Conservation (phyloP, 176 grass and related monocot species). For the Oryza glumipatula region DNA sequence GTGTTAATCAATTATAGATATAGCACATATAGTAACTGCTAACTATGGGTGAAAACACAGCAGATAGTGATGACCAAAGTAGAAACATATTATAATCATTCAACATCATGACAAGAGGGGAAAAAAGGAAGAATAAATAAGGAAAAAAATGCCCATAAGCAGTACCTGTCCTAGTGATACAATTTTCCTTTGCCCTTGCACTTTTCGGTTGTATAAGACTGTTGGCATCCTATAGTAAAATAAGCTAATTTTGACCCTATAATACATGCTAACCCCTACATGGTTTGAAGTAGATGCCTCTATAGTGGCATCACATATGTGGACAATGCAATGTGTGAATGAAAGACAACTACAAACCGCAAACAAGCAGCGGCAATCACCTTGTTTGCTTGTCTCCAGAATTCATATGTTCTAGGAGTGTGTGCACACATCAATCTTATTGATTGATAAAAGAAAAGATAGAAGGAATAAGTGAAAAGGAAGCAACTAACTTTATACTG, state of each 20-base stretch:
- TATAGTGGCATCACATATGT: conserved; percentile 16
- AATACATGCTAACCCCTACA: not conserved
- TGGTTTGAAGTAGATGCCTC: not conserved
- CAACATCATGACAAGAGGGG: not conserved
- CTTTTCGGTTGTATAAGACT: not conserved
- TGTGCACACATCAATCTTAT: conserved; percentile 4
- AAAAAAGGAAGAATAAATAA: not conserved
- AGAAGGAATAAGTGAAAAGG: conserved; percentile 25
- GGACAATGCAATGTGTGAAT: conserved; percentile 5
- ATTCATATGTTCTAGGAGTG: not conserved
- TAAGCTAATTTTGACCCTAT: not conserved
- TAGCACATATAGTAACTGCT: not conserved
- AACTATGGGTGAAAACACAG: conserved; percentile 1
- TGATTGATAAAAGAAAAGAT: not conserved
- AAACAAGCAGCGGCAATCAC: conserved; percentile 11
- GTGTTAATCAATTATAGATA: not conserved
- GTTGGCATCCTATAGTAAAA: conserved; percentile 1
- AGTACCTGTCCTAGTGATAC: not conserved
- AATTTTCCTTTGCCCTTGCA: not conserved
- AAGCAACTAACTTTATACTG: conserved; percentile 80
- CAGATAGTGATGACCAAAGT: not conserved
- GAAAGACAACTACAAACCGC: conserved; percentile 1
- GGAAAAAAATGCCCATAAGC: not conserved
- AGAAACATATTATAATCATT: not conserved
- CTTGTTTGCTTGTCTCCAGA: not conserved